Evolutionary conservation across 2,329 filamentous ascomycete species (phyloP).

Genomic region (Parastagonospora avenae): DNA sequence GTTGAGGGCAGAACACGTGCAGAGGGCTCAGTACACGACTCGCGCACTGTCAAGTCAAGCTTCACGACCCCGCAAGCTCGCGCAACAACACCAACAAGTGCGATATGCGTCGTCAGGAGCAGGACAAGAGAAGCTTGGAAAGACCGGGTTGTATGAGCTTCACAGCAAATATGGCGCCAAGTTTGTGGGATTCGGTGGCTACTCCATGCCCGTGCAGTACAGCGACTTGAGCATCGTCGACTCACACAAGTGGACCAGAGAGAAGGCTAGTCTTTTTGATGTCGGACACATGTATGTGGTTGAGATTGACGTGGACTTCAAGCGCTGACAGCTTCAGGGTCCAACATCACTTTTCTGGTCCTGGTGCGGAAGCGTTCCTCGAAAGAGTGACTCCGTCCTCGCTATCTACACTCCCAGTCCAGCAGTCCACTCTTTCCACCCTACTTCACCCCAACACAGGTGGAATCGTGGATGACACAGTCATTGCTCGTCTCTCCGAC

Average conservation of each 20-base stretch:
- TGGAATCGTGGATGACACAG: slow-evolving; percentile 92
- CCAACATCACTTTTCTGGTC: slow-evolving; percentile 83
- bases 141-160: slow-evolving; percentile 78
- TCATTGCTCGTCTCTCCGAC: slow-evolving; percentile 74
- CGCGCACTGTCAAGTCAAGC: slow-evolving; percentile 22
- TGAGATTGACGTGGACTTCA: neutral
- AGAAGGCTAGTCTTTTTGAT: slow-evolving; percentile 90
- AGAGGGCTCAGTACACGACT: slow-evolving; percentile 15
- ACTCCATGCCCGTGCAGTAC: slow-evolving; percentile 92
- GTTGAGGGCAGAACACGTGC: slow-evolving; percentile 16
- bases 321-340: slow-evolving; percentile 53
- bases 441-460: slow-evolving; percentile 76
- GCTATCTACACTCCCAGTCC: slow-evolving; percentile 65
- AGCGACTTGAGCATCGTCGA: slow-evolving; percentile 74
- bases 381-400: slow-evolving; percentile 82
- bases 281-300: slow-evolving; percentile 85
- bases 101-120: slow-evolving; percentile 39
- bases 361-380: slow-evolving; percentile 79
- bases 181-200: slow-evolving; percentile 96
- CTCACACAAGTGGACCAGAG: slow-evolving; percentile 88
- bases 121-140: slow-evolving; percentile 46
- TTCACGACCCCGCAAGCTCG: slow-evolving; percentile 31
- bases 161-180: slow-evolving; percentile 81
- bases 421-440: slow-evolving; percentile 82
- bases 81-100: slow-evolving; percentile 21